Percentiles rank a stretch among this genome's conserved stretches.
phyloP scores from a whole-genome alignment of 2,329 filamentous ascomycete species.

The Pezicula rhizophila region DNA sequence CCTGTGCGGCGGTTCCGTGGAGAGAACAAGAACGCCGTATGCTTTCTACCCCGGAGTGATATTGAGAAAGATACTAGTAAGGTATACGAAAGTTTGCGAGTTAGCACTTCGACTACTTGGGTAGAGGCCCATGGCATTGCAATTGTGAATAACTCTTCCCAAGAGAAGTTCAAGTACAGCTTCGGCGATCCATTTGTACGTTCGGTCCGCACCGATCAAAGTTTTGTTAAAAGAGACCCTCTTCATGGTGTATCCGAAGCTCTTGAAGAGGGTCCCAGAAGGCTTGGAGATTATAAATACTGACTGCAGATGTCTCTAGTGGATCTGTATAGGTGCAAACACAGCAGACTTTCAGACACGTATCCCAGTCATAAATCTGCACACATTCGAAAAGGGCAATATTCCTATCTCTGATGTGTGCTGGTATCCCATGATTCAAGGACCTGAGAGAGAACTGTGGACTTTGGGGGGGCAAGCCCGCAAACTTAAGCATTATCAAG shows the following conservation, averaged over 20 bases:
- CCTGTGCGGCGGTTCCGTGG: constrained; percentile 15
- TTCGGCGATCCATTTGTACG: constrained; percentile 11
- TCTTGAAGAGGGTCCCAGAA: too few species aligned
- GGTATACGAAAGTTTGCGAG: constrained; percentile 8
- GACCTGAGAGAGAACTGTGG: constrained; percentile 14
- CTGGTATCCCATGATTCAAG: constrained; percentile 16
- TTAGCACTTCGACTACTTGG: constrained; percentile 2
- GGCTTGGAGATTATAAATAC: neutral
- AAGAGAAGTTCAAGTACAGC: constrained; percentile 10
- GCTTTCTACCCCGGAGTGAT: constrained; percentile 16
- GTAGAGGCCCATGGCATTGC: constrained; percentile 18
- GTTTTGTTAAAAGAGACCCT: too few species aligned
- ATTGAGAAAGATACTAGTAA: constrained; percentile 17
- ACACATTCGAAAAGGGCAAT: constrained; percentile 10
- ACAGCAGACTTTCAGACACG: constrained; percentile 1
- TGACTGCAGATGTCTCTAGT: neutral
- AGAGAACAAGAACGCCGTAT: constrained; percentile 15
- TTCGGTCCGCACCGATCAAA: neutral
- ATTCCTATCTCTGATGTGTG: constrained; percentile 16
- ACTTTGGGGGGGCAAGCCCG: constrained; percentile 14
- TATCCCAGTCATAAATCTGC: constrained; percentile 20
- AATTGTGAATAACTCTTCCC: constrained; percentile 7
- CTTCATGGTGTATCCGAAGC: too few species aligned
- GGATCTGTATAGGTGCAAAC: constrained; percentile 11
- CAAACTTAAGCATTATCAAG: constrained; percentile 9